These are phyloP conservation scores for Dactylellina parvicollis DNA, from an alignment of 2,329 filamentous ascomycete species.

Conservation along the genomic window DNA sequence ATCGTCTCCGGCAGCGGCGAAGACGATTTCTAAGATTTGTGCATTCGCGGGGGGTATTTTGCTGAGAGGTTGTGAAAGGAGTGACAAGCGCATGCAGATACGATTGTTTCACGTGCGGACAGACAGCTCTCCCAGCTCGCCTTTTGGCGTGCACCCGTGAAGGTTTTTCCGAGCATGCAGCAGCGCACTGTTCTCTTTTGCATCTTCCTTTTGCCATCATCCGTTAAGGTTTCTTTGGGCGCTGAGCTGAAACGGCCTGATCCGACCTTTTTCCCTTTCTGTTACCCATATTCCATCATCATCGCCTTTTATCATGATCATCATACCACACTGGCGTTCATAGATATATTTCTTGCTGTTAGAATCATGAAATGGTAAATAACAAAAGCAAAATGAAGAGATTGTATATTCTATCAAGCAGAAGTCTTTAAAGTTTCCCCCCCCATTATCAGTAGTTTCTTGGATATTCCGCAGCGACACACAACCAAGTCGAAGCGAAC, in stretches of 20 bases:
- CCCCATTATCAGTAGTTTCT: background rate
- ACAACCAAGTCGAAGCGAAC: background rate
- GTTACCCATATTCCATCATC: constrained; percentile 15
- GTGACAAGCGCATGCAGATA: constrained; percentile 34
- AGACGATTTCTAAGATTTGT: constrained; percentile 58
- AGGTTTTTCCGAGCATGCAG: constrained; percentile 50
- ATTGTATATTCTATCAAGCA: constrained; percentile 9
- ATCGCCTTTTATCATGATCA: constrained; percentile 24
- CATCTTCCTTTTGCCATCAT: constrained; percentile 25
- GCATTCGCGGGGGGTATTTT: constrained; percentile 5
- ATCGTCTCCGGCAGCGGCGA: constrained; percentile 59
- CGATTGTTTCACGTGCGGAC: constrained; percentile 49
- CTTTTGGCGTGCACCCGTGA: constrained; percentile 11
- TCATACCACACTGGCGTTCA: constrained; percentile 51
- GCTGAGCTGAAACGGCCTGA: background rate
- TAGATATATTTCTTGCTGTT: constrained; percentile 45
- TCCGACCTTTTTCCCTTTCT: constrained; percentile 13
- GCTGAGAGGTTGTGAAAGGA: background rate
- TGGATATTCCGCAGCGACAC: background rate
- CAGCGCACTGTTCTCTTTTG: constrained; percentile 25
- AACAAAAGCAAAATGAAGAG: constrained; percentile 11
- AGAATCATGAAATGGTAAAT: constrained; percentile 40
- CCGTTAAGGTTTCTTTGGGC: background rate
- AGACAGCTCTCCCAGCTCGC: constrained; percentile 15
- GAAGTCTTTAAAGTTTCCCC: background rate